A percentile compares a stretch with the other conserved stretches of the same genome.
Conservation (phyloP, 176 grass and related monocot genomes). For the Chloris gayana region DNA sequence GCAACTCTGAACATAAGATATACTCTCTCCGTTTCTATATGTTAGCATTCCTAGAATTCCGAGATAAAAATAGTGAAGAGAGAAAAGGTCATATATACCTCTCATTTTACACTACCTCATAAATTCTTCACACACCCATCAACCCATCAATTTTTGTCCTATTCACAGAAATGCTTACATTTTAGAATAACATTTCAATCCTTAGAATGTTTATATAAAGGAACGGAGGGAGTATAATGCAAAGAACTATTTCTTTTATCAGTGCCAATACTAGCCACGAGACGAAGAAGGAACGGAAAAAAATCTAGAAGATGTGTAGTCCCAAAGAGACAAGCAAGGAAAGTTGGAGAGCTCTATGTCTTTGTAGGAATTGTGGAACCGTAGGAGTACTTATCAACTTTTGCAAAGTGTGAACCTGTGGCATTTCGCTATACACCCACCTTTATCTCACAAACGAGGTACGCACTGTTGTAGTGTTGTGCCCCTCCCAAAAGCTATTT, state of each 20-base stretch:
- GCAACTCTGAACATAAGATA: neutral
- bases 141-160: too few species aligned
- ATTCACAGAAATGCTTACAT: too few species aligned
- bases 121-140: too few species aligned
- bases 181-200: too few species aligned
- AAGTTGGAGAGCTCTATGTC: constrained; percentile 5
- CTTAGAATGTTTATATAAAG: too few species aligned
- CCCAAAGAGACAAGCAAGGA: constrained; percentile 5
- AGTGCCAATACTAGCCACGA: neutral
- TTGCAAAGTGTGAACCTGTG: constrained; percentile 45
- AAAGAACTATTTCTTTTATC: neutral
- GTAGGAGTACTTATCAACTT: constrained; percentile 38
- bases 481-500: constrained; percentile 28
- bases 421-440: constrained; percentile 24
- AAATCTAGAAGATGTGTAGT: constrained; percentile 26
- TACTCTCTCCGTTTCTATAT: too few species aligned
- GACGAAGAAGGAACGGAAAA: constrained; percentile 27
- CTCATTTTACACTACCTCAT: too few species aligned
- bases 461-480: constrained; percentile 32
- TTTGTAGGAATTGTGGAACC: constrained; percentile 40
- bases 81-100: too few species aligned
- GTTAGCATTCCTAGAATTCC: too few species aligned
- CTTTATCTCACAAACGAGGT: constrained; percentile 47
- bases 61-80: too few species aligned
- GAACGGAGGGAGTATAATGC: too few species aligned